Percentiles rank a stretch among this genome's conserved stretches.
Conservation (phyloP, 208 protist genomes). For the Herpetomonas samuelpessoai region DNA sequence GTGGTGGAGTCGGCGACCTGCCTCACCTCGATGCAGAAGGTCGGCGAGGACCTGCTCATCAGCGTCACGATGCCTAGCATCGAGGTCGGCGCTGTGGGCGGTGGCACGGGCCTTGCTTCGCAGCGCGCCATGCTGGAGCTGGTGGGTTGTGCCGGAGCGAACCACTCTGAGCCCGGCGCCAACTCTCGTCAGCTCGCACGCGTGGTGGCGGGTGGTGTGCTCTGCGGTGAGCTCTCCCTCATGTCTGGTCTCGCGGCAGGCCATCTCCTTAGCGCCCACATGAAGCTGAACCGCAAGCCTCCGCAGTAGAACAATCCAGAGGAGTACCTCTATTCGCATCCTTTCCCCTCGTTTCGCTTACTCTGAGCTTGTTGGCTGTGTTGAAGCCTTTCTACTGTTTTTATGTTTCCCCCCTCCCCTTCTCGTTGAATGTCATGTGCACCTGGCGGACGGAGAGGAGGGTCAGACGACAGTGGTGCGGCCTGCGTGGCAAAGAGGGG, state of each 20-base stretch:
- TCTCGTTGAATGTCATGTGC: too few relatives aligned
- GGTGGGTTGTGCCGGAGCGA: slow-evolving; percentile 88
- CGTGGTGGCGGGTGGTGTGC: slow-evolving; percentile 90
- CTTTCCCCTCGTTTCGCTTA: too few relatives aligned
- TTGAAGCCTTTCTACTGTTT: too few relatives aligned
- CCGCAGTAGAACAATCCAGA: too few relatives aligned
- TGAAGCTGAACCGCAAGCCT: slow-evolving; percentile 92
- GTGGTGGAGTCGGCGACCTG: slow-evolving; percentile 97
- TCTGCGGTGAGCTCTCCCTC: slow-evolving; percentile 98
- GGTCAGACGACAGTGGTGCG: too few relatives aligned
- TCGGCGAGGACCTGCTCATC: slow-evolving; percentile 91
- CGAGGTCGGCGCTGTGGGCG: slow-evolving; percentile 98
- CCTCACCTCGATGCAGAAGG: slow-evolving; percentile 95
- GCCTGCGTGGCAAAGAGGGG: too few relatives aligned
- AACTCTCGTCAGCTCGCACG: slow-evolving; percentile 93
- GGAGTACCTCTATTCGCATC: too few relatives aligned
- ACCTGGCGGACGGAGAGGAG: too few relatives aligned
- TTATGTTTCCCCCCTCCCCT: too few relatives aligned
- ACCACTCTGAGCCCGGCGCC: slow-evolving; percentile 75
- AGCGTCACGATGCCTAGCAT: slow-evolving; percentile 98
- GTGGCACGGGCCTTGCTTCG: slow-evolving; percentile 94
- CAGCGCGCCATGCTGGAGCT: slow-evolving; percentile 95
- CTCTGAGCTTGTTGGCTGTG: too few relatives aligned
- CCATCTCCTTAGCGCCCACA: slow-evolving; percentile 89
- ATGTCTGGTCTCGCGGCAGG: slow-evolving; percentile 91